Evolutionary conservation across 331 rosid species (phyloP), one percentile per base, ranked within the genome.

Genomic region (Ulmus americana): DNA sequence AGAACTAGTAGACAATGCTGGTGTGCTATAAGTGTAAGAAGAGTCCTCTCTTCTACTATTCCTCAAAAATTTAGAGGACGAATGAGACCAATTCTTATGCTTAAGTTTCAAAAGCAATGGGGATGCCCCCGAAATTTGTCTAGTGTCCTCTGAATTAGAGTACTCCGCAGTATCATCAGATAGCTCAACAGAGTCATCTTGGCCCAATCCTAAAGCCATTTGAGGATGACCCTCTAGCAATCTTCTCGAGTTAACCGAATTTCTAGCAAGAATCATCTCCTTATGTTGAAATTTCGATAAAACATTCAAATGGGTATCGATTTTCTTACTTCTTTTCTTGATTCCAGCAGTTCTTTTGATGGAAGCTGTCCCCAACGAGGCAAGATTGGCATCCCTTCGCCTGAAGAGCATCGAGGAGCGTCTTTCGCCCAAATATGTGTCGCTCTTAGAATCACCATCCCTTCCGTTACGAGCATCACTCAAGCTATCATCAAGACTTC

Each of bases 1-100:
- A 72, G 98, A 92, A 71, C 95, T 77, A 46, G 97, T 82, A 5
- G 99, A 94, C 83, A 90, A 75, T 64, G 99, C 97, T 39, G 99
- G 99, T 35, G 98, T 92, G 60, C 95, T 87, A 35, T 89, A 87
- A 39, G 94, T 78, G 71, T 84, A 89, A 53, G 97, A 91, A 71
- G 96, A 88, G 65, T 88, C 95, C 41, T 88, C 96, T 75, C 77
- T 88, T 18, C 70, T 59, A 59, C 79, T 67, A 72, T 57, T 77
- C 74, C 73, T 73, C 78, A 79, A 35, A 0, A 84, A 76, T 73
- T 84, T 88, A 0, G 85, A 64, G 48, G 90, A 81, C 7, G 91
- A 68, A 5, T 74, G 83, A 74, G 87, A 71, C 86, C 91, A 77
- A 54, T 80, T 83, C 75, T 77, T 88, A 38, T 69, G 78, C 80